These are phyloP conservation scores for Huntiella decipiens DNA, from an alignment of 2,329 filamentous ascomycete genomes.

Conservation along the genomic window DNA sequence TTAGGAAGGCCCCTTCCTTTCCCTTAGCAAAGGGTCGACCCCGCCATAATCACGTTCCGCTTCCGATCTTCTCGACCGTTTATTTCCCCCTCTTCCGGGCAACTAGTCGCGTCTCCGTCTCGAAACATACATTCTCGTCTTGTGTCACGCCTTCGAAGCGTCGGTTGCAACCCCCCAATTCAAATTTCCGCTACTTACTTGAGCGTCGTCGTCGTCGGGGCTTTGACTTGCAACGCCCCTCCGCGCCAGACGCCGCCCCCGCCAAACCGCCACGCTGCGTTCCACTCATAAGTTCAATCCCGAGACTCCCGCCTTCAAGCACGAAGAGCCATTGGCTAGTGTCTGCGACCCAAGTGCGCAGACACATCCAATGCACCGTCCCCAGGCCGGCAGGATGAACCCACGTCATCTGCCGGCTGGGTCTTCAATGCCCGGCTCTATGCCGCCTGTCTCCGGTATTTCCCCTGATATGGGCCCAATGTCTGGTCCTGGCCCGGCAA, in stretches of 20 bases:
- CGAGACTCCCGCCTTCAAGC: conserved; percentile 10
- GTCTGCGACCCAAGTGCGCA: conserved; percentile 11
- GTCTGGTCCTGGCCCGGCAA: conserved; percentile 13
- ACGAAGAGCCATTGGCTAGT: conserved; percentile 10
- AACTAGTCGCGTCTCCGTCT: no score
- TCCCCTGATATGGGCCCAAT: conserved; percentile 5
- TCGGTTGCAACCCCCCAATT: no score
- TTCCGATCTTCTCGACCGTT: no score
- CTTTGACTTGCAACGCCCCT: conserved; percentile 9
- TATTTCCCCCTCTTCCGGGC: no score
- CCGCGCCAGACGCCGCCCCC: conserved; percentile 1
- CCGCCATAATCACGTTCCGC: no score
- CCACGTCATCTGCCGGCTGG: conserved; percentile 59
- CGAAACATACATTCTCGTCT: no score
- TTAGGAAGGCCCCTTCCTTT: no score
- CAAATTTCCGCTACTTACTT: no score
- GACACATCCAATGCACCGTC: conserved; percentile 14
- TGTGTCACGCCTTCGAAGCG: no score
- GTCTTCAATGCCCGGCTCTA: conserved; percentile 37
- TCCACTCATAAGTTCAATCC: conserved; percentile 10
- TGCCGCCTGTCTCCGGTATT: conserved; percentile 3
- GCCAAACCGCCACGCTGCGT: conserved; percentile 9
- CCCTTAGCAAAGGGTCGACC: no score
- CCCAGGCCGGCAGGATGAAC: conserved; percentile 61
- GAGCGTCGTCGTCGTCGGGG: conserved; percentile 5